These are phyloP conservation scores for Lichenothelia convexa DNA, from an alignment of 495 filamentous ascomycete genomes.

Conservation along the genomic window DNA sequence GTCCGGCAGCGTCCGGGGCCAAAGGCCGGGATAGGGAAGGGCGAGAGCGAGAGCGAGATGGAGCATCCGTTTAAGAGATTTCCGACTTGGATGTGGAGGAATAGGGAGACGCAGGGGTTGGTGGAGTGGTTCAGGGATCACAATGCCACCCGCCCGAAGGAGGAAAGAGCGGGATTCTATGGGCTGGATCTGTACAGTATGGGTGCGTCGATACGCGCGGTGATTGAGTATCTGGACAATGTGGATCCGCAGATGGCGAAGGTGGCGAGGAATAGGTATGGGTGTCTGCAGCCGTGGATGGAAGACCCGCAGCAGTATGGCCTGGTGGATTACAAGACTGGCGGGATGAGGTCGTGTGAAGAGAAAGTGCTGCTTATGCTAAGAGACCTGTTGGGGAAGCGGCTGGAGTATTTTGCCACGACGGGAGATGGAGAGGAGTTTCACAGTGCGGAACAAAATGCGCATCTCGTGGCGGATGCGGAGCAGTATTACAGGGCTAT, in stretches of 20 bases:
- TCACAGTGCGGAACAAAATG: conserved; percentile 37
- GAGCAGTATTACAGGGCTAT: conserved; percentile 41
- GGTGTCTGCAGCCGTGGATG: conserved; percentile 30
- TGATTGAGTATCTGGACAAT: conserved; percentile 34
- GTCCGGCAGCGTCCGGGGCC: conserved; percentile 30
- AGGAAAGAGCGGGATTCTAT: conserved; percentile 31
- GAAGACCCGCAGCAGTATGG: conserved; percentile 36
- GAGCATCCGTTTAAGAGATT: conserved; percentile 33
- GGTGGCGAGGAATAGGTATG: conserved; percentile 28
- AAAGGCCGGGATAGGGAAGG: too few species aligned
- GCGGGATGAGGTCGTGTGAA: conserved; percentile 31
- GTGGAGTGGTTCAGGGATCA: conserved; percentile 37
- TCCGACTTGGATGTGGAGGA: conserved; percentile 47
- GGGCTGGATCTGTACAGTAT: conserved; percentile 39
- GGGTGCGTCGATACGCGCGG: conserved; percentile 31
- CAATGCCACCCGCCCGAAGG: conserved; percentile 20
- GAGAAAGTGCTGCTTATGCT: conserved; percentile 29
- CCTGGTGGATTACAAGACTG: conserved; percentile 25
- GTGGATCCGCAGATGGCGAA: conserved; percentile 30
- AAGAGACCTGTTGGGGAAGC: conserved; percentile 24
- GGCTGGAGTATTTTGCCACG: conserved; percentile 26
- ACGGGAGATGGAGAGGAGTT: conserved; percentile 31
- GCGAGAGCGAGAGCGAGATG: conserved; percentile 12
- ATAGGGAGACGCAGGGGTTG: conserved; percentile 34
- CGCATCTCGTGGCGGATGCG: conserved; percentile 34